Base-by-base conservation (phyloP, 2,329 filamentous ascomycete genomes). In the Pseudocercospora vitis region DNA sequence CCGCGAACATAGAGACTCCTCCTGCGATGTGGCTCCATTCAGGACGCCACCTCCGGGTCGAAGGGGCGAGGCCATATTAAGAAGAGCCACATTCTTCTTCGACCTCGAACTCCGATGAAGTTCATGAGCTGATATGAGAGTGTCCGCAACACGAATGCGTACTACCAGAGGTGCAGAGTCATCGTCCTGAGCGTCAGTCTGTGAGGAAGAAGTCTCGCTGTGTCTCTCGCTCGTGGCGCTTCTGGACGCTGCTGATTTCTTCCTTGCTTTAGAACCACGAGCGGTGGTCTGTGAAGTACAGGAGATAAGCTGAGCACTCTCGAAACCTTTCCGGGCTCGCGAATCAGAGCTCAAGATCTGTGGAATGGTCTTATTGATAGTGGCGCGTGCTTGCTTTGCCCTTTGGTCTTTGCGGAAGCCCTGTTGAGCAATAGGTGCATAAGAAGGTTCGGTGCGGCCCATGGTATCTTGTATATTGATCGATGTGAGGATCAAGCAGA, bases 1-100 rank as follows among this genome's bases (percentile, higher is more conserved):
- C 9, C 81, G 78, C 60, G 79, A 74, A 61, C 83, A 86, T 2
- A 86, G 73, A n/a, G 75, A 79, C 63, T 85, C 83, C 62, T 86
- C 83, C 55, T 84, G 81, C 2, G 77, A 78, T 3, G 77, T 78
- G 0, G 82, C 81, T 11, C 83, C 83, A 7, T 76, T 76, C 0
- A 84, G 67, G 16, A 85, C 77, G 0, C 83, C 83, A 6, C 82
- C 83, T 7, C 83, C 83, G 0, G 83, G 80, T 0, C 76, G 76
- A 0, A 84, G 72, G 0, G 82, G 81, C 0, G 82, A 85, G 0
- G 81, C 82, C 81, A 85, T 85, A 65, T 83, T 85, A 1, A 85
- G 71, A 23, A 86, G 71, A 2, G 75, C 80, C 0, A 81, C 73
- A 19, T 76, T 76, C 1, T 53, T 55, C 7, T 64, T 42, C 16